Evolutionary conservation across 345 rosid species (phyloP).

Genomic region (Boechera divaricarpa): DNA sequence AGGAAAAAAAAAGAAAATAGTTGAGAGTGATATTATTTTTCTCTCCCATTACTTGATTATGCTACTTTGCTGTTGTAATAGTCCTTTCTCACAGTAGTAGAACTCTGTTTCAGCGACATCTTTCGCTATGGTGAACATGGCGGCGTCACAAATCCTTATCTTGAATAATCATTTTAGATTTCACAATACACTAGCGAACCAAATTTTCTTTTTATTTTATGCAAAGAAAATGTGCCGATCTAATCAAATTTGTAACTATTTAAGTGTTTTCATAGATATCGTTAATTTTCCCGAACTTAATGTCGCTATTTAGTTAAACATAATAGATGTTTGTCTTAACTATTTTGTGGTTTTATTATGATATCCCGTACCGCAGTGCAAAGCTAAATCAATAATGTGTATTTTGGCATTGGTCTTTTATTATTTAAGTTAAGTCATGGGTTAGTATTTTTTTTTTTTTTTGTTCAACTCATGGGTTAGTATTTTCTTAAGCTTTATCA

Average conservation of each 20-base stretch:
- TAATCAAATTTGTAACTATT: background rate
- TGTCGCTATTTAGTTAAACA: no score
- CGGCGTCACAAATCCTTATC: background rate
- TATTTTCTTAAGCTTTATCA: background rate
- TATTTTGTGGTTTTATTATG: background rate
- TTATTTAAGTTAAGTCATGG: background rate
- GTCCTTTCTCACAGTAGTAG: background rate
- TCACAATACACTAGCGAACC: background rate
- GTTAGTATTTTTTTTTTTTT: no score
- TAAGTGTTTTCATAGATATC: no score
- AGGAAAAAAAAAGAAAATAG: no score
- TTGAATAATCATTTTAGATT: background rate
- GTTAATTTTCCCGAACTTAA: no score
- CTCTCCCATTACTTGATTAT: no score
- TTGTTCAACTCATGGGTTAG: no score
- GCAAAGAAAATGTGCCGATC: no score
- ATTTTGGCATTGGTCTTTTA: background rate
- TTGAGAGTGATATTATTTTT: no score
- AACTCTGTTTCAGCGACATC: background rate
- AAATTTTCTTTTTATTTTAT: no score
- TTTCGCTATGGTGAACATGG: background rate
- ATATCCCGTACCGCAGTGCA: background rate
- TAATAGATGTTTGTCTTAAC: background rate
- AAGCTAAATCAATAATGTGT: background rate
- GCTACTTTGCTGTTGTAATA: background rate